Conservation (phyloP, 306 rosid genomes). For the Medicago truncatula region DNA sequence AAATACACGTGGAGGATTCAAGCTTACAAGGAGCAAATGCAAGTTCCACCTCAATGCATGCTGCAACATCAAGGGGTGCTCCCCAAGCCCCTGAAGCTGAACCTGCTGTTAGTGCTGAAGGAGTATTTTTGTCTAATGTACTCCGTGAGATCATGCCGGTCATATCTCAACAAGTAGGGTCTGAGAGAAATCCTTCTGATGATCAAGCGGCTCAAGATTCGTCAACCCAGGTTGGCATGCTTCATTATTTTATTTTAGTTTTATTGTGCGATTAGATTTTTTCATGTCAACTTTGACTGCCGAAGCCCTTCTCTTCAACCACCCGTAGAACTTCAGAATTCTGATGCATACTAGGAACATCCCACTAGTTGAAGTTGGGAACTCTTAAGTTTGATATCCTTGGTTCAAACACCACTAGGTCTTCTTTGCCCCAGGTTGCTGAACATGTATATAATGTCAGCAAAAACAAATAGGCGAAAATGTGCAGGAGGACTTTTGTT, state of each 20-base stretch:
- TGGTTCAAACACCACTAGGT: conserved; percentile 22
- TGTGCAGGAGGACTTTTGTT: background rate
- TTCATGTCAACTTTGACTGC: conserved; percentile 30
- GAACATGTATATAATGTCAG: background rate
- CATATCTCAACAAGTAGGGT: conserved; percentile 62
- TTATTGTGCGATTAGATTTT: conserved; percentile 27
- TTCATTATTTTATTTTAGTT: conserved; percentile 21
- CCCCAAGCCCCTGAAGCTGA: conserved; percentile 64
- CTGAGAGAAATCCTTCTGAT: conserved; percentile 59
- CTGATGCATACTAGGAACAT: conserved; percentile 28
- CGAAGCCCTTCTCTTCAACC: conserved; percentile 6
- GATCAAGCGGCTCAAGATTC: conserved; percentile 50
- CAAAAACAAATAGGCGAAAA: conserved; percentile 1
- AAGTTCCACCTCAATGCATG: conserved; percentile 53
- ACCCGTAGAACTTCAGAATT: conserved; percentile 25
- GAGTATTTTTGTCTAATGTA: conserved; percentile 75
- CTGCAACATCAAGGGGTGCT: conserved; percentile 58
- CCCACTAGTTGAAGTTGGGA: conserved; percentile 22
- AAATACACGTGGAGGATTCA: conserved; percentile 79
- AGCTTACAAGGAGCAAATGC: conserved; percentile 59
- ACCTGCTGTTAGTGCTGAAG: conserved; percentile 72
- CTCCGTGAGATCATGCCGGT: conserved; percentile 85
- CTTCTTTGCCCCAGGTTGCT: background rate
- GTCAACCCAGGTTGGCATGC: conserved; percentile 60
- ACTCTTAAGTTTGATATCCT: conserved; percentile 24